Conservation (phyloP, 2,329 filamentous ascomycete genomes). For the Boeremia lycopersici region DNA sequence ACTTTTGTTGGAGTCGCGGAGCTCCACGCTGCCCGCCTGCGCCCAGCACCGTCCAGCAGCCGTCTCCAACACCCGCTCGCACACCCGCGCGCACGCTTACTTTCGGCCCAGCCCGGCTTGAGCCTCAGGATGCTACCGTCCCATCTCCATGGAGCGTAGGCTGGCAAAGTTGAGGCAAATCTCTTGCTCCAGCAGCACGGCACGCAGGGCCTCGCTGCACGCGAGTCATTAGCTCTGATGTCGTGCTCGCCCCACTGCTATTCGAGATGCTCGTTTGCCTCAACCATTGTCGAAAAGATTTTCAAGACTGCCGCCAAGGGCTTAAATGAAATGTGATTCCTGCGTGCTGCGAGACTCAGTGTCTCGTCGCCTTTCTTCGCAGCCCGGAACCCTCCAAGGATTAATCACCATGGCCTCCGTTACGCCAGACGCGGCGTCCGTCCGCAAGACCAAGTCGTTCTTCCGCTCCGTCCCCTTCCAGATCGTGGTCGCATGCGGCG, state of each 20-base stretch:
- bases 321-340: conserved; percentile 10
- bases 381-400: conserved; percentile 5
- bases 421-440: conserved; percentile 16
- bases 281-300: conserved; percentile 24
- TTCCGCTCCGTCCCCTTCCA: conserved; percentile 43
- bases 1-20: background rate
- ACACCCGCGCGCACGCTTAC: conserved; percentile 1
- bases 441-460: conserved; percentile 28
- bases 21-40: background rate
- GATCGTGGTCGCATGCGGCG: conserved; percentile 42
- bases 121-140: conserved; percentile 7
- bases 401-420: conserved; percentile 8
- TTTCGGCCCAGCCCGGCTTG: conserved; percentile 10
- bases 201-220: conserved; percentile 1
- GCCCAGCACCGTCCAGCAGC: too few species aligned
- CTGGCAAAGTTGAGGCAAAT: conserved; percentile 7
- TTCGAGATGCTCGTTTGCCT: conserved; percentile 12
- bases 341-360: background rate
- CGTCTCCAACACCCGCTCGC: background rate
- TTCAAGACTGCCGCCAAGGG: conserved; percentile 5
- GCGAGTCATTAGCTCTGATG: conserved; percentile 21
- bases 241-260: conserved; percentile 31
- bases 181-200: conserved; percentile 2
- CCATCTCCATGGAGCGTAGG: conserved; percentile 5
- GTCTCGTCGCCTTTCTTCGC: background rate